Base-by-base conservation (phyloP, 139 green algal genomes). In the Chlorella sp. region DNA sequence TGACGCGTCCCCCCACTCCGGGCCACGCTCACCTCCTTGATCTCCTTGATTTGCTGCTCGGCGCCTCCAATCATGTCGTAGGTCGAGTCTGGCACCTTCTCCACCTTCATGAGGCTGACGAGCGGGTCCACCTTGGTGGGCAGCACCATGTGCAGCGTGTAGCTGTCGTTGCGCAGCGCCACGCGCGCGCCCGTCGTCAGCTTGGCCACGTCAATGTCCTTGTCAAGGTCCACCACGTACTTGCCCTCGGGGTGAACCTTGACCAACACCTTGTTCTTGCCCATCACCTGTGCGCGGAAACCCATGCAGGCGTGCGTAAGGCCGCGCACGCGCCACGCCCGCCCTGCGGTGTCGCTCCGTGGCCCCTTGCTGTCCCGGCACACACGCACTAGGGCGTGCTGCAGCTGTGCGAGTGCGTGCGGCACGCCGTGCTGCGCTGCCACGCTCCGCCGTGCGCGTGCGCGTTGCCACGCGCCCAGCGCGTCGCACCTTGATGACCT, bases 21-120 rank as follows among this genome's bases (percentile, higher is more conserved):
- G n/a, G n/a, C n/a, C 10, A 55, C 42, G 10, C 42, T 10, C 74
- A 92, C 94, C 88, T 99, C 95, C 82, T 99, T 99, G 84, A 99
- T 98, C 82, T 99, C 95, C 85, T 98, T 98, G 75, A 99, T 98
- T 85, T 99, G 96, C 87, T 98, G 91, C 78, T 99, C 96, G 42
- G 97, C 86, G 0, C 96, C 96, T 24, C 96, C 96, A 72, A 99
- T 96, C 95, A 99, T 98, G 86, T 99, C 96, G 83, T 99, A 99
- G 4, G 96, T 99, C 3, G 92, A 98, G 83, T 99, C 96, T 1
- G 96, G 96, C 67, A 99, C 96, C 89, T 99, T 99, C 85, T 99
- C 96, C n/a, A 99, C 96, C 88, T 98, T 99, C 94, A 98, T 98
- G 14, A 85, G 69, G 69, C 77, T 85, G 34, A 91, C 87, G 61